phyloP scores from a whole-genome alignment of 139 green algal species.

The Ettlia oleoabundans region DNA sequence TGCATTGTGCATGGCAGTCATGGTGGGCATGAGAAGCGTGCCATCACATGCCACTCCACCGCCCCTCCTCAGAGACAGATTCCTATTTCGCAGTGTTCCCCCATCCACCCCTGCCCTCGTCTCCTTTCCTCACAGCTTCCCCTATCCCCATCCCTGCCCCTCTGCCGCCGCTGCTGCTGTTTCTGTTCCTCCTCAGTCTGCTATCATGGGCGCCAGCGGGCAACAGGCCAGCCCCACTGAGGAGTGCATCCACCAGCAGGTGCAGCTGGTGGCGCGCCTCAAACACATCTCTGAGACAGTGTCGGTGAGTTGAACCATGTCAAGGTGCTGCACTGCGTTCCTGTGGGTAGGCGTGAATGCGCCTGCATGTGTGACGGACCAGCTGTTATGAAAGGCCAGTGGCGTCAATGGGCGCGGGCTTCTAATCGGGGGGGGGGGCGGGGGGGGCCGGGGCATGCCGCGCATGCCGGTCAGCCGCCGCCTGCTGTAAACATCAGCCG shows the following conservation, averaged over 20 bases:
- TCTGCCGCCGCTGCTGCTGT: not conserved
- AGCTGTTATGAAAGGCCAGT: too few relatives aligned
- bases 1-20: too few relatives aligned
- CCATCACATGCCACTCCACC: too few relatives aligned
- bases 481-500: too few relatives aligned
- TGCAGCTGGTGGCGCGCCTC: slow-evolving; percentile 73
- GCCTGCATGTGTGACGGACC: too few relatives aligned
- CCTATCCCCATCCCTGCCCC: not conserved
- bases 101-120: not conserved
- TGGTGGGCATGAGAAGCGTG: too few relatives aligned
- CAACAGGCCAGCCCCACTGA: slow-evolving; percentile 22
- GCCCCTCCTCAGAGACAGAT: too few relatives aligned
- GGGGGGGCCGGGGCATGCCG: too few relatives aligned
- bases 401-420: too few relatives aligned
- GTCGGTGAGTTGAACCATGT: slow-evolving; percentile 45
- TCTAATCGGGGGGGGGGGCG: too few relatives aligned
- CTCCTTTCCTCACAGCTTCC: not conserved
- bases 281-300: slow-evolving; percentile 67
- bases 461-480: too few relatives aligned
- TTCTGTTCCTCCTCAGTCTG: not conserved
- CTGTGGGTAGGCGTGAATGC: not conserved
- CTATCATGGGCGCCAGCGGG: slow-evolving; percentile 18
- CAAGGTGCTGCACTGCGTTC: not conserved
- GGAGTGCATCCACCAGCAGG: slow-evolving; percentile 74
- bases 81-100: too few relatives aligned